Evolutionary conservation across 1,284 basidiomycete genomes (phyloP), one percentile per base, ranked within the genome.

Genomic region (Puccinia coronata): DNA sequence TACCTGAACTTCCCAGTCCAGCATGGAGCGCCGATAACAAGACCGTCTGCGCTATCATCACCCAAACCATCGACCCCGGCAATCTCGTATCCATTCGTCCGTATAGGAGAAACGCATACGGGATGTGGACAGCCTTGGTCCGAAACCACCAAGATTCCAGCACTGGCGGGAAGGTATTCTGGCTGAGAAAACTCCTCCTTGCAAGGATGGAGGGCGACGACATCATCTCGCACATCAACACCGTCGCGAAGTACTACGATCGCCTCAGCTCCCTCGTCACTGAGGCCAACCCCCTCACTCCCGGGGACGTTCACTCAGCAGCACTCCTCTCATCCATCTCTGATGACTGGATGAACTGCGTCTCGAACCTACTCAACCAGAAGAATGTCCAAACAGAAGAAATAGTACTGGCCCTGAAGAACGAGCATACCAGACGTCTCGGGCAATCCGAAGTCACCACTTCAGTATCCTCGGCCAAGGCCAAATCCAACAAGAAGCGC

Each of bases 131-230:
- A n/a, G n/a, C n/a, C 5, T 2, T 20, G 18, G 34, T 8, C 72
- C 59, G 14, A 55, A 74, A 31, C 25, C 72, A 74, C 31, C 53
- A 74, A 31, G 72, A 74, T 41, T 57, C 28, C 2, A 41, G 20
- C 16, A 9, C 34, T 4, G 49, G 72, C n/a, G 53, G 53, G 2
- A 14, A n/a, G 2, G 59, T 41, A 5, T 47, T 39, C 28, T 61
- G 34, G 23, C 72, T 74, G 39, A 16, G 47, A 0, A 57, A 61
- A 14, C 72, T 74, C 4, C 57, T 23, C 9, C 36, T 25, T n/a
- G n/a, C n/a, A n/a, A n/a, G n/a, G n/a, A n/a, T n/a, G n/a, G n/a
- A n/a, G n/a, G n/a, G n/a, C n/a, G 2, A 55, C 9, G 53, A 74
- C n/a, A 2, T 74, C 39, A 4, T 11, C 5, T 1, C 2, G 16